These are phyloP conservation scores for Cladosporium colombiae DNA, from an alignment of 2,329 filamentous ascomycete species.

Conservation along the genomic window DNA sequence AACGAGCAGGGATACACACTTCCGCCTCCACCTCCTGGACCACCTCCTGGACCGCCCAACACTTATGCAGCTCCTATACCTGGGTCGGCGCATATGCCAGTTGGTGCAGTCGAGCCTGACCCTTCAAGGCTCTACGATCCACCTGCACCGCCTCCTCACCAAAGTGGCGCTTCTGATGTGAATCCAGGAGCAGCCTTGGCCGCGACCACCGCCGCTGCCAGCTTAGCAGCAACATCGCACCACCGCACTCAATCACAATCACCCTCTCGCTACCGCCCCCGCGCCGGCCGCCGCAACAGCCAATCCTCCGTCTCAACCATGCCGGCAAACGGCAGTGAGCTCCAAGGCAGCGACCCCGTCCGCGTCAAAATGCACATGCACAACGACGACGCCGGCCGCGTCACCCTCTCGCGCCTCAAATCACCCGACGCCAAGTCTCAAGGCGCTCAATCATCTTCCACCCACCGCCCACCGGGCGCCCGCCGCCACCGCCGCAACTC, in stretches of 20 bases:
- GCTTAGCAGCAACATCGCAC: slow-evolving; percentile 24
- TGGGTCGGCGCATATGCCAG: slow-evolving; percentile 38
- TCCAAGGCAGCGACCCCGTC: slow-evolving; percentile 48
- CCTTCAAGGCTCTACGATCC: slow-evolving; percentile 37
- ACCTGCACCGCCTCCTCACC: slow-evolving; percentile 25
- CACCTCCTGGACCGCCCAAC: slow-evolving; percentile 32
- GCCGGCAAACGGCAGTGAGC: slow-evolving; percentile 9
- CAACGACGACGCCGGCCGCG: slow-evolving; percentile 59
- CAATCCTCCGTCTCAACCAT: slow-evolving; percentile 26
- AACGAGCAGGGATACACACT: slow-evolving; percentile 22
- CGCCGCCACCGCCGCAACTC: slow-evolving; percentile 34
- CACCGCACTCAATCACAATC: slow-evolving; percentile 32
- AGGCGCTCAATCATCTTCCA: slow-evolving; percentile 38
- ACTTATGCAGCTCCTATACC: slow-evolving; percentile 29
- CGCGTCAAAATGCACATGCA: slow-evolving; percentile 67
- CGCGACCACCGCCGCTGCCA: slow-evolving; percentile 32
- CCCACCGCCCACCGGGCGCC: slow-evolving; percentile 52
- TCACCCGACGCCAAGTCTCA: slow-evolving; percentile 62
- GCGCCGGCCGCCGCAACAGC: slow-evolving; percentile 23
- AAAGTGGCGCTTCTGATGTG: background rate
- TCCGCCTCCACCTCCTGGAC: slow-evolving; percentile 38
- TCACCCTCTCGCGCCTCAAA: slow-evolving; percentile 59
- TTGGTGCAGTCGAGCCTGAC: slow-evolving; percentile 44
- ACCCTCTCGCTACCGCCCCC: slow-evolving; percentile 29
- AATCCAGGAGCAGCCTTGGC: slow-evolving; percentile 30